Conservation (phyloP, 768 basidiomycete species). For the Termitomyces sp. region DNA sequence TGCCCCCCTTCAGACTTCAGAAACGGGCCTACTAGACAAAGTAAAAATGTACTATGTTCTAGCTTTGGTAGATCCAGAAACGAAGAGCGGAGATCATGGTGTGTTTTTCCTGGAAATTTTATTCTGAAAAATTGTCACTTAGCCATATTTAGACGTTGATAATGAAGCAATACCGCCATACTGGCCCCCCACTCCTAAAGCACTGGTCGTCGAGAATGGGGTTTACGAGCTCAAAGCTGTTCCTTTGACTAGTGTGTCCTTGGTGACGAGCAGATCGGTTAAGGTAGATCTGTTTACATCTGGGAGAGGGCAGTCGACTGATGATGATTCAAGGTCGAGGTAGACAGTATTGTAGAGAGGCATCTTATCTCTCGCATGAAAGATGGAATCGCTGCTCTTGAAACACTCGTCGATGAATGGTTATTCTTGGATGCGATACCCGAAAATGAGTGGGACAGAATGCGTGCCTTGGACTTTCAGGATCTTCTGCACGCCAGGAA, state of each 20-base stretch:
- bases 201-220: conserved; percentile 40
- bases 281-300: conserved; percentile 45
- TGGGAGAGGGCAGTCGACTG: neutral
- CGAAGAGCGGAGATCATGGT: conserved; percentile 56
- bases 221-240: conserved; percentile 66
- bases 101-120: conserved; percentile 1
- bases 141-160: conserved; percentile 46
- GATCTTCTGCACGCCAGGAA: conserved; percentile 66
- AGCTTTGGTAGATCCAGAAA: conserved; percentile 60
- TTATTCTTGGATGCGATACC: conserved; percentile 35
- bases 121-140: neutral
- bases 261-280: conserved; percentile 64
- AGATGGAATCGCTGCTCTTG: conserved; percentile 47
- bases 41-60: conserved; percentile 62
- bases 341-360: conserved; percentile 59
- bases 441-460: conserved; percentile 83
- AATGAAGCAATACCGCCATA: conserved; percentile 55
- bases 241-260: conserved; percentile 64
- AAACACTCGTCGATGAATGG: conserved; percentile 55
- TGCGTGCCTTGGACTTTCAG: conserved; percentile 88
- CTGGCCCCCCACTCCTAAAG: conserved; percentile 65
- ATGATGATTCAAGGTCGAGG: conserved; percentile 50
- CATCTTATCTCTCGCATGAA: conserved; percentile 60
- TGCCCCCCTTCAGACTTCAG: conserved; percentile 41
- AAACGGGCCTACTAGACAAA: conserved; percentile 40